Evolutionary conservation across 352 stramenopile species (phyloP), one percentile per base, ranked within the genome.

Genomic region (Pythium coloratum): DNA sequence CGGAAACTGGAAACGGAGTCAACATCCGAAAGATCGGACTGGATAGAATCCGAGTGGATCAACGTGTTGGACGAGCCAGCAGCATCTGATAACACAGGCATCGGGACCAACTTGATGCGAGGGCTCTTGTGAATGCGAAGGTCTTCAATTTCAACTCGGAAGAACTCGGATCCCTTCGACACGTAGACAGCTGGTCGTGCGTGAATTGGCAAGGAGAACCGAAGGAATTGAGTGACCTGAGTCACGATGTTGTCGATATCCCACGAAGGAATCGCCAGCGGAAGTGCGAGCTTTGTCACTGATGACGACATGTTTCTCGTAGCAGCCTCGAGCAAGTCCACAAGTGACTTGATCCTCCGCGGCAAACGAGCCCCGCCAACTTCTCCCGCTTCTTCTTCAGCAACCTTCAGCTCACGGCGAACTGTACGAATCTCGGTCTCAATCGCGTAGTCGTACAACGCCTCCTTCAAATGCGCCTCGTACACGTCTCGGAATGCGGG

Each of bases 401-500:
- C 34, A 1, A 9, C 4, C 82, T 47, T 28, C 9, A 44, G 28
- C 13, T 42, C 40, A 1, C 10, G 26, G 30, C 38, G 59, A 1
- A 72, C 47, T 5, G 76, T 54, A 18, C 66, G 71, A 38, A 93
- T 67, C 2, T 66, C 82, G 7, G 67, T 61, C 66, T 96, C 86
- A 16, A 95, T 91, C n/a, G 81, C 73, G 58, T 88, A 93, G 53
- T 96, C 88, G 34, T 81, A 86, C 44, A 96, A 49, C 8, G 86
- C 78, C 78, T 96, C 85, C 24, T 92, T 80, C 18, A 96, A 20
- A 47, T 88, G 88, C 13, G 75, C 70, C 56, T 92, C 78, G n/a
- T 93, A 73, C 18, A 92, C 70, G 3, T 86, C 66, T 44, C 63
- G 76, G 7, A 96, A 57, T n/a, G 89, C 80, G 14, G 34, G 30